phyloP scores from a whole-genome alignment of 306 rosid species.

The Gynostemma pentaphyllum region DNA sequence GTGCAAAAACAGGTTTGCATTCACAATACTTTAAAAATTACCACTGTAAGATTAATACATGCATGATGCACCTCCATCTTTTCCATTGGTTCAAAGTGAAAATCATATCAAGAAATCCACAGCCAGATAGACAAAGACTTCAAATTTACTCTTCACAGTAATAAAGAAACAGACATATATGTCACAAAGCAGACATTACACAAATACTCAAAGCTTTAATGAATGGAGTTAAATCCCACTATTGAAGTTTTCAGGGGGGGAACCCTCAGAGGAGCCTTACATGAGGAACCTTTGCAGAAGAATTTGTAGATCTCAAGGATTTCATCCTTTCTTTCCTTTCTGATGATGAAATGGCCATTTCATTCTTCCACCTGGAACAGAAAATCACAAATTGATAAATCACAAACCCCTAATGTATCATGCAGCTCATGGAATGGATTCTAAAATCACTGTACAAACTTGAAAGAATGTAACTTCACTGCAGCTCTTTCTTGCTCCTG shows the following conservation, averaged over 20 bases:
- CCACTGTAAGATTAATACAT: not conserved
- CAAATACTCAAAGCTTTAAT: not conserved
- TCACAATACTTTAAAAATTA: not conserved
- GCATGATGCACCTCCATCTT: not conserved
- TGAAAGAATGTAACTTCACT: conserved; percentile 60
- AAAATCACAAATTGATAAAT: conserved; percentile 11
- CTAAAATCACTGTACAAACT: conserved; percentile 32
- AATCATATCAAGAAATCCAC: not conserved
- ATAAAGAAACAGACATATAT: not conserved
- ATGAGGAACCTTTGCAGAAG: conserved; percentile 35
- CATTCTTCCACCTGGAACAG: conserved; percentile 32
- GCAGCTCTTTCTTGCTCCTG: conserved; percentile 70
- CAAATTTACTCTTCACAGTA: not conserved
- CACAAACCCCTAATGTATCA: conserved; percentile 8
- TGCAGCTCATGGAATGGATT: conserved; percentile 1
- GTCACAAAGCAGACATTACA: not conserved
- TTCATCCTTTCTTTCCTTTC: conserved; percentile 47
- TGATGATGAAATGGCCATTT: conserved; percentile 28
- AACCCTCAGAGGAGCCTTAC: not conserved
- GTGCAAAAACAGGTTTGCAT: not conserved
- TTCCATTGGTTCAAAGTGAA: not conserved
- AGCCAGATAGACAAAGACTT: not conserved
- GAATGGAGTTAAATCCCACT: not conserved
- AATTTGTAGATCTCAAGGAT: conserved; percentile 53
- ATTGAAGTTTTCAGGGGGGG: not conserved